These are phyloP conservation scores for Solanum lignicaule DNA, from an alignment of 257 asterid genomes.

Conservation along the genomic window DNA sequence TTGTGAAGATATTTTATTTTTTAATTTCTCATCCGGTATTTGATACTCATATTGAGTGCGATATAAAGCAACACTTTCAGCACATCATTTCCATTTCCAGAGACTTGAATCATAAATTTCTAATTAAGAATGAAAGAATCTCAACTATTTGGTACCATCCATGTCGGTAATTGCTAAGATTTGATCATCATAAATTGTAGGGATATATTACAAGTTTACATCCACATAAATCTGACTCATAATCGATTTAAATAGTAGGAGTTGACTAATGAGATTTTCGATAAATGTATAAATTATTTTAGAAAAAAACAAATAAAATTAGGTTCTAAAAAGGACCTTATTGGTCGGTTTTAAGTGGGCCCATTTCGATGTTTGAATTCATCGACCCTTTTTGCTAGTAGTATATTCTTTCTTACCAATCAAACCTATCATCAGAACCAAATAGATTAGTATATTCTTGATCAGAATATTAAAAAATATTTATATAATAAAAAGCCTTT, in stretches of 20 bases:
- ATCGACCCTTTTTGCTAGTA: not conserved
- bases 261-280: not conserved
- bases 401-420: not conserved
- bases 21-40: rapidly evolving
- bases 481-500: not conserved
- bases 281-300: not conserved
- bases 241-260: not conserved
- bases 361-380: not conserved
- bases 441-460: not conserved
- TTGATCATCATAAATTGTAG: not conserved
- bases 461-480: not conserved
- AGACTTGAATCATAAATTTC: not conserved
- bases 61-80: not conserved
- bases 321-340: not conserved
- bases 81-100: not conserved
- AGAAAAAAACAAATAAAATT: not conserved
- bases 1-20: too few species aligned
- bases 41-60: not conserved
- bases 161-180: not conserved
- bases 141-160: not conserved
- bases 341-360: not conserved
- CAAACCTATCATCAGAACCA: not conserved
- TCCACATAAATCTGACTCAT: not conserved
- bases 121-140: not conserved
- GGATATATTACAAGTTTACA: not conserved